A percentile compares a stretch with the other conserved stretches of the same genome.
phyloP scores from a whole-genome alignment of 164 flowering plant genomes.

The Akebia trifoliata region DNA sequence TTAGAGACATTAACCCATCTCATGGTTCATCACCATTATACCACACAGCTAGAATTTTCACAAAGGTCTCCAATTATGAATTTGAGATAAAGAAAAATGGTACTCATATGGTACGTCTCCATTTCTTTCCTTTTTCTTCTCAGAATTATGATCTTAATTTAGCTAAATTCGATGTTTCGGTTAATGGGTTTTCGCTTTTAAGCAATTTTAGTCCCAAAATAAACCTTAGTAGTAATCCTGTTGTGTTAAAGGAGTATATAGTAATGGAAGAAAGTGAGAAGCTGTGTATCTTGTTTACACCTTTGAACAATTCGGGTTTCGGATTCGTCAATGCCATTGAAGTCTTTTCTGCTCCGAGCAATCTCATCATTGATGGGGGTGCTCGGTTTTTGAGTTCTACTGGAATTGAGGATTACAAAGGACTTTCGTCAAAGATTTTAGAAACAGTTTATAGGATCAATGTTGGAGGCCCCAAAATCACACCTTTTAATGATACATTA shows the following conservation, averaged over 20 bases:
- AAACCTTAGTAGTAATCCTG: not conserved
- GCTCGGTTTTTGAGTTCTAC: slow-evolving; percentile 21
- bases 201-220: slow-evolving; percentile 9
- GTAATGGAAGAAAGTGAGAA: slow-evolving; percentile 26
- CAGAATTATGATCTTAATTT: slow-evolving; percentile 10
- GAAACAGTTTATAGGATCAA: slow-evolving; percentile 67
- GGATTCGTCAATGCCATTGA: slow-evolving; percentile 77
- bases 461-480: slow-evolving; percentile 63
- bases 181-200: slow-evolving; percentile 9
- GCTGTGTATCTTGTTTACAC: slow-evolving; percentile 40
- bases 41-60: slow-evolving; percentile 21
- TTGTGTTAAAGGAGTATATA: slow-evolving; percentile 50
- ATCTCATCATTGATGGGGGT: slow-evolving; percentile 42
- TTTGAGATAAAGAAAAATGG: slow-evolving; percentile 10
- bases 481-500: slow-evolving; percentile 67
- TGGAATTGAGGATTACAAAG: slow-evolving; percentile 28
- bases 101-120: slow-evolving; percentile 21
- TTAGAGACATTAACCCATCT: slow-evolving; percentile 10
- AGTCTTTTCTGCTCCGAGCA: slow-evolving; percentile 65
- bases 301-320: slow-evolving; percentile 24
- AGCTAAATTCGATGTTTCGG: slow-evolving; percentile 17
- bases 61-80: slow-evolving; percentile 5
- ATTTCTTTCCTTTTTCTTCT: slow-evolving; percentile 22
- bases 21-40: slow-evolving; percentile 9
- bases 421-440: slow-evolving; percentile 30